These are phyloP conservation scores for Lyophyllum atratum DNA, from an alignment of 768 basidiomycete species.

Conservation along the genomic window DNA sequence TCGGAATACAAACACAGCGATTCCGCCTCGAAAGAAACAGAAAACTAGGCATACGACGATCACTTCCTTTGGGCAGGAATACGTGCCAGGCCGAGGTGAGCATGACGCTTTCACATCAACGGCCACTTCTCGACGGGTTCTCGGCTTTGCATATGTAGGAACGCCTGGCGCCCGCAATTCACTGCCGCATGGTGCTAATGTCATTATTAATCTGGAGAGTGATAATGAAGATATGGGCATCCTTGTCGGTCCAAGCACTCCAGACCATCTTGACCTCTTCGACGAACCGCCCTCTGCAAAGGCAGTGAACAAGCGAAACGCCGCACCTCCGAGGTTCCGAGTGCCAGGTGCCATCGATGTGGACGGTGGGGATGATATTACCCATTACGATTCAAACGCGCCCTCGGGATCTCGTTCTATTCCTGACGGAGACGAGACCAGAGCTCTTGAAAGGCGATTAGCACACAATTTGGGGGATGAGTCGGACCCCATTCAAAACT, in stretches of 20 bases:
- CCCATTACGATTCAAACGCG: not conserved
- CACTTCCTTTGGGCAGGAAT: not conserved
- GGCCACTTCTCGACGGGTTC: not conserved
- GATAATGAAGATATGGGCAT: slow-evolving; percentile 13
- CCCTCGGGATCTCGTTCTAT: slow-evolving; percentile 5
- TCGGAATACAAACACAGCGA: too few species aligned
- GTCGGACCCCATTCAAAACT: slow-evolving; percentile 15
- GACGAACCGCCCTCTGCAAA: not conserved
- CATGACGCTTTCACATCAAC: not conserved
- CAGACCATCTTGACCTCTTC: slow-evolving; percentile 8
- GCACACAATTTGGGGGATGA: not conserved
- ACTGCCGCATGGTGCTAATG: not conserved
- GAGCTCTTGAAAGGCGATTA: slow-evolving; percentile 7
- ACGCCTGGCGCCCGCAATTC: not conserved
- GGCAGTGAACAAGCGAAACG: not conserved
- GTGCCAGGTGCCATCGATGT: not conserved
- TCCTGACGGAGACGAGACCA: slow-evolving; percentile 17
- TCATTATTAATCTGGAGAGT: slow-evolving; percentile 1
- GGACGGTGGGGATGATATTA: not conserved
- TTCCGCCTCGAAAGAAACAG: not conserved
- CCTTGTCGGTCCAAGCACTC: too few species aligned
- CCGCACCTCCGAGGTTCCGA: not conserved
- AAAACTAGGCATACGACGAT: not conserved
- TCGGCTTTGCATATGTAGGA: not conserved
- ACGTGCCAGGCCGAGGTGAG: not conserved